Conservation (phyloP, 164 flowering plant species). For the Umbellularia californica region DNA sequence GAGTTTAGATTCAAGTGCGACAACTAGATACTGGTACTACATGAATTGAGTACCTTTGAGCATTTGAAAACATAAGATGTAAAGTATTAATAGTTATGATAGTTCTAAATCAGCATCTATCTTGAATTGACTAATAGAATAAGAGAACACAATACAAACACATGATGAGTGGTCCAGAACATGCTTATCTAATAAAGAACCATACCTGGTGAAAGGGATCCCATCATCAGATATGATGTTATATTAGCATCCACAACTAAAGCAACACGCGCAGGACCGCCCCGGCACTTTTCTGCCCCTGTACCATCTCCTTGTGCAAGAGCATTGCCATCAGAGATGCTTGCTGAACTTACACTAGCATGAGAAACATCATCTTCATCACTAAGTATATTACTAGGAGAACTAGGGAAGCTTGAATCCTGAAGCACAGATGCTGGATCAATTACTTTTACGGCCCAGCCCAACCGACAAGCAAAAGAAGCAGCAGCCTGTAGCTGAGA, state of each 20-base stretch:
- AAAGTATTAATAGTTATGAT: neutral
- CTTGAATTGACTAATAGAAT: neutral
- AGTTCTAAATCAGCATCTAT: slow-evolving; percentile 1
- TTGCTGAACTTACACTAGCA: slow-evolving; percentile 51
- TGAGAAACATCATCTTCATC: slow-evolving; percentile 78
- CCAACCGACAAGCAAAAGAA: slow-evolving; percentile 92
- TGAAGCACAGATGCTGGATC: slow-evolving; percentile 89
- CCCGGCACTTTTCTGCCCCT: slow-evolving; percentile 38
- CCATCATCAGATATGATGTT: slow-evolving; percentile 99
- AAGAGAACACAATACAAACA: neutral
- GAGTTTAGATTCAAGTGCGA: neutral
- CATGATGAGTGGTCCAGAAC: neutral
- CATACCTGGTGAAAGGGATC: slow-evolving; percentile 98
- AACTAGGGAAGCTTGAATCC: slow-evolving; percentile 47
- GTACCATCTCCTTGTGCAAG: slow-evolving; percentile 46
- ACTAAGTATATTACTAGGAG: slow-evolving; percentile 42
- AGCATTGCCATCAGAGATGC: slow-evolving; percentile 47
- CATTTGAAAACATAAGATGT: neutral
- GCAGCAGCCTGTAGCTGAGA: slow-evolving; percentile 98
- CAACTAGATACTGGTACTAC: neutral
- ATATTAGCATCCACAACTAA: slow-evolving; percentile 98
- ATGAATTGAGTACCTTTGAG: neutral
- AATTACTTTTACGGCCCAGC: slow-evolving; percentile 93
- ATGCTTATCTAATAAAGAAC: slow-evolving; percentile 1
- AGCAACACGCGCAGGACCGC: slow-evolving; percentile 69